Base-by-base conservation (phyloP, 129 eudicot genomes). In the Flaveria brownii region DNA sequence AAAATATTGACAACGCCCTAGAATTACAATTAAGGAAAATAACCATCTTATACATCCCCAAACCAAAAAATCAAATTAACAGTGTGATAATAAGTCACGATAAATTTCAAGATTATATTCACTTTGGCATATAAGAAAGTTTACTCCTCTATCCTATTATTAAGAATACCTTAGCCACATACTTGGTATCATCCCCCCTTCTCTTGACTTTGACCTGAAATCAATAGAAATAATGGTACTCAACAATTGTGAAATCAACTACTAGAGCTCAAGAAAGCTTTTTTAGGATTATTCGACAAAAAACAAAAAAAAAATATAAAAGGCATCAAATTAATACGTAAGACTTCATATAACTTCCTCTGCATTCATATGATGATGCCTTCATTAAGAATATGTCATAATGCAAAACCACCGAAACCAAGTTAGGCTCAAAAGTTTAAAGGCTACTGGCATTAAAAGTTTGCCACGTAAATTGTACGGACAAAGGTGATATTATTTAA, bases 181-280 rank as follows among this genome's bases (percentile, higher is more conserved):
- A 93, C 82, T 93, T 93, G 70, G 92, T 89, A 77, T 93, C 98
- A 80, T 93, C 98, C 50, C 98, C 98, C 85, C 97, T 87, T 88
- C 87, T 88, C 83, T 93, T 93, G 65, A 93, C 98, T 85, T 93
- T 93, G 78, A 93, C 98, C 98, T 93, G 90, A 78, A 83, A 73
- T n/a, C 17, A 75, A 77, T 61, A 47, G 60, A 50, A 64, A 57
- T 18, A 71, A 36, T 20, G 65, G 11, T 49, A 47, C 26, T 59
- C 47, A 80, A 59, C 64, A 71, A 47, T 12, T 45, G 17, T 69
- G 62, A 45, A 66, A 70, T 59, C 16, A 30, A 45, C 69, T 45
- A 57, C 64, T 59, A 77, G 61, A 20, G 41, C 50, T 51, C 56
- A 57, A 59, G 17, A 23, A 52, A 68, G 9, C 14, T 51, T 56